phyloP scores from a whole-genome alignment of 2,329 filamentous ascomycete genomes.

The Penicillium crustosum region DNA sequence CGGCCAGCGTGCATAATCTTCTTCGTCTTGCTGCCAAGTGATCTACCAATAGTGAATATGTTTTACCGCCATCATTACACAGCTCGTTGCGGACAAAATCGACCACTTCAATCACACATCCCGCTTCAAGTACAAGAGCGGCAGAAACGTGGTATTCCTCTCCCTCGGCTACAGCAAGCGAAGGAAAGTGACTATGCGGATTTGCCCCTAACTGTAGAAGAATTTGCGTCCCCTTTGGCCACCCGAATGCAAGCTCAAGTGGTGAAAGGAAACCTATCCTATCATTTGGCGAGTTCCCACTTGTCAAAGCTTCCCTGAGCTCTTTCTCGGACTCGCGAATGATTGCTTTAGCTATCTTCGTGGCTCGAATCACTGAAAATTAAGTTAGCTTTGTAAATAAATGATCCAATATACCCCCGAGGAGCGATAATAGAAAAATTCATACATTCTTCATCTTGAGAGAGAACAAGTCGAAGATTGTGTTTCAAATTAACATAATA shows the following conservation, averaged over 20 bases:
- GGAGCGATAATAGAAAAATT: neutral
- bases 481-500: neutral
- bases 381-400: neutral
- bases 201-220: slow-evolving; percentile 3
- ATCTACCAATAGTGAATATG: neutral
- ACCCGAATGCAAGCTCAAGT: slow-evolving; percentile 7
- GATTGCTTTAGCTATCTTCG: neutral
- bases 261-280: neutral
- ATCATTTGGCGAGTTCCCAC: neutral
- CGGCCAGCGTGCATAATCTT: neutral
- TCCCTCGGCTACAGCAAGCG: neutral
- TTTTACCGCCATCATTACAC: neutral
- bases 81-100: neutral
- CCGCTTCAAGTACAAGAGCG: neutral
- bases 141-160: neutral
- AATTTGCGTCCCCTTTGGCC: slow-evolving; percentile 5
- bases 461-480: slow-evolving; percentile 1
- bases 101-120: neutral
- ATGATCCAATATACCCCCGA: no score
- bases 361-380: neutral
- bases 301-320: neutral
- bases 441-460: neutral
- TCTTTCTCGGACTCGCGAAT: slow-evolving; percentile 5
- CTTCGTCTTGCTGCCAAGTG: slow-evolving; percentile 2
- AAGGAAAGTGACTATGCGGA: neutral